Base-by-base conservation (phyloP, 352 stramenopile species). In the Phytophthora pistaciae region DNA sequence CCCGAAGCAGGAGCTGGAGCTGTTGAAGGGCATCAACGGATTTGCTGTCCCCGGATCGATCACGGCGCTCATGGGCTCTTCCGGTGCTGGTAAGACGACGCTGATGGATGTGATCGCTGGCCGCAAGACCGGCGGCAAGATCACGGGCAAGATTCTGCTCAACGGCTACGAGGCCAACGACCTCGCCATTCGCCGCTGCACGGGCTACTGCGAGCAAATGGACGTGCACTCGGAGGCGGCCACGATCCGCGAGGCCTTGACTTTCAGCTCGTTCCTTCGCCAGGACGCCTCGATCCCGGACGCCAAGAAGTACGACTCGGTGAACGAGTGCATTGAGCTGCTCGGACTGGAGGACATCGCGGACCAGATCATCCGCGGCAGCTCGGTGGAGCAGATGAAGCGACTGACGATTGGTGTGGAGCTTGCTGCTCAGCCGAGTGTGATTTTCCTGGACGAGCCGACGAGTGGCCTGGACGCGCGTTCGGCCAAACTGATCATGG, bases 221-320 rank as follows among this genome's bases (percentile, higher is more conserved):
- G 93, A 98, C 66, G 88, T 92, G 25, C 85, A 98, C 46, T 86
- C 89, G 25, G 81, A 93, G 57, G 95, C 91, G 5, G 52, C 61
- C n/a, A 68, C 61, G 18, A 56, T 68, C 10, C 77, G 90, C 14
- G 92, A 98, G 63, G 83, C 88, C 10, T 85, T 98, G 29, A 66
- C 72, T 5, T 98, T 98, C 64, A 94, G 83, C 55, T 90, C 93
- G 9, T 85, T 86, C 52, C 60, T 98, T 23, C 75, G 91, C 50
- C 70, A 77, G 53, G 70, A 70, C 11, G 59, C 56, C 3, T 66
- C 58, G 8, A 65, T 79, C n/a, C 52, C 72, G 5, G 68, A 61
- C 59, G 65, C 44, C 13, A 56, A 79, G 27, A 79, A 79, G 59
- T 60, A 68, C 11, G 66, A 73, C n/a, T 73, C 67, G 3, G 60